A percentile compares a stretch with the other conserved stretches of the same genome.
phyloP scores from a whole-genome alignment of 78 protist species.

The Guillardia theta region DNA sequence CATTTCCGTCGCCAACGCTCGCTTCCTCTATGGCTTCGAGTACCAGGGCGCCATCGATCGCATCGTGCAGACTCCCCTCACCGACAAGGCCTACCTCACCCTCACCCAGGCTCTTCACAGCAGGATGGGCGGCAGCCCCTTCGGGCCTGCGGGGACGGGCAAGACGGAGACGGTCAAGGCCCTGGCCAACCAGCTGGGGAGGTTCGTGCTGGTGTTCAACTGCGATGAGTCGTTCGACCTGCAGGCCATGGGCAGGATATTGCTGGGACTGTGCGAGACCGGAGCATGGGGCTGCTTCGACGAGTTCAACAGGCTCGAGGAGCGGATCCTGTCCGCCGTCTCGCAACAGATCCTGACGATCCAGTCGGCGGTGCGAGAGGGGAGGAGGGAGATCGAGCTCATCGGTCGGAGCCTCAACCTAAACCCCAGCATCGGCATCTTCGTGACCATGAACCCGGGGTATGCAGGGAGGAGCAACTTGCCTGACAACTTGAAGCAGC shows the following conservation, averaged over 20 bases:
- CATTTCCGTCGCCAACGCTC: slow-evolving; percentile 87
- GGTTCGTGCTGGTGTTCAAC: slow-evolving; percentile 92
- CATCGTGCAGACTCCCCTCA: slow-evolving; percentile 93
- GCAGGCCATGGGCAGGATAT: slow-evolving; percentile 95
- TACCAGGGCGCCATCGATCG: slow-evolving; percentile 93
- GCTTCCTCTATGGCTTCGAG: slow-evolving; percentile 89
- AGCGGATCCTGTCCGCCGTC: slow-evolving; percentile 97
- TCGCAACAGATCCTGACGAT: slow-evolving; percentile 97
- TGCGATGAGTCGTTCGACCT: slow-evolving; percentile 97
- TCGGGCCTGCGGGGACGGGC: slow-evolving; percentile 99
- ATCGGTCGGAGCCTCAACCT: slow-evolving; percentile 10
- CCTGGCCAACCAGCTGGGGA: slow-evolving; percentile 87
- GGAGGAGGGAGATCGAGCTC: not conserved
- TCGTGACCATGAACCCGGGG: slow-evolving; percentile 99
- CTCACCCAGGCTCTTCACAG: slow-evolving; percentile 87
- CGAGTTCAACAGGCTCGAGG: slow-evolving; percentile 96
- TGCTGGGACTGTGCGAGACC: slow-evolving; percentile 94
- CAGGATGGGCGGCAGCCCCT: slow-evolving; percentile 95
- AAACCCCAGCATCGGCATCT: slow-evolving; percentile 84
- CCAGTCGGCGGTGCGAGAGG: slow-evolving; percentile 69
- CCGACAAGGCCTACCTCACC: slow-evolving; percentile 85
- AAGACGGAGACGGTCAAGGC: slow-evolving; percentile 97
- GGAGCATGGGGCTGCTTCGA: slow-evolving; percentile 99
- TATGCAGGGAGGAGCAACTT: slow-evolving; percentile 98
- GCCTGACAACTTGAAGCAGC: slow-evolving; percentile 98